Percentiles rank a stretch among this genome's conserved stretches.
Conservation (phyloP, 331 rosid genomes). For the Pyracantha coccinea region DNA sequence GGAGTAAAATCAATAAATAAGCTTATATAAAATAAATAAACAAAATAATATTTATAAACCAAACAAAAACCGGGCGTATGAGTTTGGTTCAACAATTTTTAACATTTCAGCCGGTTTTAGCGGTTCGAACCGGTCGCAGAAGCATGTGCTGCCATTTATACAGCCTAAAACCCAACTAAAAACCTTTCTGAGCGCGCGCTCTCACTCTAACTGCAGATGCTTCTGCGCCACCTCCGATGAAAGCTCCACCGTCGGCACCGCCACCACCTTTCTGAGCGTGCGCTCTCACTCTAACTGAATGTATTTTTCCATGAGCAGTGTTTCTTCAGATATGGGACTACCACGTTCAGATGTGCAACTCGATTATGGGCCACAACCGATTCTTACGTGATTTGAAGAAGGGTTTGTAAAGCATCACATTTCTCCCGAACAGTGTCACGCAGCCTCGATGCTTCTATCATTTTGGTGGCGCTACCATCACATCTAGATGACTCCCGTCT, state of each 20-base stretch:
- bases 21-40: no score
- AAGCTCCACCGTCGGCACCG: background rate
- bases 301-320: background rate
- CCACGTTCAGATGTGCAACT: slow-evolving; percentile 20
- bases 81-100: no score
- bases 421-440: background rate
- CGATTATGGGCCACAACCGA: slow-evolving; percentile 35
- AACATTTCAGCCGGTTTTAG: no score
- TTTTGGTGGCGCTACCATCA: background rate
- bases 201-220: background rate
- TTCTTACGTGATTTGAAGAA: slow-evolving; percentile 26
- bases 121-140: background rate
- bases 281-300: no score
- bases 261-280: background rate
- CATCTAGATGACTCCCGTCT: background rate
- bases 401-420: background rate
- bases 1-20: no score
- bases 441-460: background rate
- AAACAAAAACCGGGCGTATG: no score
- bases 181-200: no score
- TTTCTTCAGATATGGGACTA: background rate
- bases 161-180: background rate
- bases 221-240: background rate
- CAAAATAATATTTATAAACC: no score
- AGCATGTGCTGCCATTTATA: no score